These are phyloP conservation scores for Leptomonas pyrrhocoris DNA, from an alignment of 208 protist species.

Conservation along the genomic window DNA sequence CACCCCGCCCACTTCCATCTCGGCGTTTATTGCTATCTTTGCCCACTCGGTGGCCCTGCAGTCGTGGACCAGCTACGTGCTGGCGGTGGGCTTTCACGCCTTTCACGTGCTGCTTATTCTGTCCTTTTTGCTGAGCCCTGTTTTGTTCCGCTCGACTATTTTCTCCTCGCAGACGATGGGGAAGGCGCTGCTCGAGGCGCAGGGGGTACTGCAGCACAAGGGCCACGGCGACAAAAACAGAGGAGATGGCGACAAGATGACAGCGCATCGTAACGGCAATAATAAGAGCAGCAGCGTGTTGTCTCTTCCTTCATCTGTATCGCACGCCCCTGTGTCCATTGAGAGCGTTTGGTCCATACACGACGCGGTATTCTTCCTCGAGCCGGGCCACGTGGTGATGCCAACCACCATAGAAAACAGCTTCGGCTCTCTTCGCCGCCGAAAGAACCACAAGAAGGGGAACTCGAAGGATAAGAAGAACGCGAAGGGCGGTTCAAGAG, in stretches of 20 bases:
- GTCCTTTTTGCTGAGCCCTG: conserved; percentile 34
- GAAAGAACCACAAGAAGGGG: conserved; percentile 28
- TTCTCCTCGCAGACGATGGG: conserved; percentile 49
- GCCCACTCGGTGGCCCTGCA: conserved; percentile 26
- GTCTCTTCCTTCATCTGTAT: background rate
- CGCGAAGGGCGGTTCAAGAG: background rate
- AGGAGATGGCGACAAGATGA: background rate
- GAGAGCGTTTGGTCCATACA: conserved; percentile 58
- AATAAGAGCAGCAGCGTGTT: background rate
- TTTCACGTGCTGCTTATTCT: conserved; percentile 45
- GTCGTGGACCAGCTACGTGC: conserved; percentile 34
- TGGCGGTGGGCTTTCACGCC: conserved; percentile 37
- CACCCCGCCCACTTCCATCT: conserved; percentile 19
- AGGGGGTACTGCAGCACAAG: conserved; percentile 24
- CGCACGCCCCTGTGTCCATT: conserved; percentile 17
- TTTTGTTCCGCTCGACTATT: conserved; percentile 43
- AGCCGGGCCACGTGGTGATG: conserved; percentile 37
- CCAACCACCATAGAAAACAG: conserved; percentile 37
- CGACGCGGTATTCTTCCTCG: conserved; percentile 52
- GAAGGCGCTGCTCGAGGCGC: conserved; percentile 39
- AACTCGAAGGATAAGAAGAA: conserved; percentile 26
- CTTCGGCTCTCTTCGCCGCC: conserved; percentile 19
- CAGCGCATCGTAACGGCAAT: background rate
- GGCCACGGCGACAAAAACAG: background rate
- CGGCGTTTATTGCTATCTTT: conserved; percentile 21